Base-by-base conservation (phyloP, 169 alveolate species). In the Eimeria tenella region DNA sequence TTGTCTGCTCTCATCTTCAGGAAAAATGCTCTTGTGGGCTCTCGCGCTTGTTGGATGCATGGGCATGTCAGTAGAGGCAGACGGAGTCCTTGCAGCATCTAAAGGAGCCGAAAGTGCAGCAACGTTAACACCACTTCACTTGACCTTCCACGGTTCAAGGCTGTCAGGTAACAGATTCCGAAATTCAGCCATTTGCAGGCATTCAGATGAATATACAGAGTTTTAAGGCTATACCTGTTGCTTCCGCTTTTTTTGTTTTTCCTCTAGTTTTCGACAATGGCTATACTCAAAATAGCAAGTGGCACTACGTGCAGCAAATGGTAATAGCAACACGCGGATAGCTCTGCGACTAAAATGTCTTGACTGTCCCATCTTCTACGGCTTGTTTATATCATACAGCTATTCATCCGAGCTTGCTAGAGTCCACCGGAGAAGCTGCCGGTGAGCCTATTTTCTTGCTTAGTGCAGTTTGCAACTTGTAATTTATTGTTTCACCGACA, bases 31-130 rank as follows among this genome's bases (percentile, higher is more conserved):
- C 3, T 25, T 83, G 21, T 42, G 91, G 91, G 55, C 77, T 60
- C 62, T 83, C 50, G 91, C 91, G 23, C 17, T 83, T 31, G 25
- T 83, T 62, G 91, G 91, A 31, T 83, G 74, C 77, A 60, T 83
- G 42, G 58, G 31, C 77, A 25, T 11, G 17, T 8, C 74, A 13
- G 75, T n/a, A 23, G 25, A 62, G 56, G 91, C 91, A 13, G 65
- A 60, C 11, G 58, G 56, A 17, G 79, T 9, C 9, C 8, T 83
- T 0, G 11, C 63, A 7, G 77, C 19, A 53, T 5, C 23, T 25
- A 62, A 25, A 19, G 63, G 63, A 31, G n/a, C 17, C 50, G 62
- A 3, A 25, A n/a, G 0, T 25, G 4, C 77, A 53, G 79, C 74
- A 21, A n/a, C 73, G 4, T 42, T 56, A 60, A 23, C 62, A 42